Evolutionary conservation across 2,329 filamentous ascomycete genomes (phyloP).

Genomic region (Fusarium subglutinans): DNA sequence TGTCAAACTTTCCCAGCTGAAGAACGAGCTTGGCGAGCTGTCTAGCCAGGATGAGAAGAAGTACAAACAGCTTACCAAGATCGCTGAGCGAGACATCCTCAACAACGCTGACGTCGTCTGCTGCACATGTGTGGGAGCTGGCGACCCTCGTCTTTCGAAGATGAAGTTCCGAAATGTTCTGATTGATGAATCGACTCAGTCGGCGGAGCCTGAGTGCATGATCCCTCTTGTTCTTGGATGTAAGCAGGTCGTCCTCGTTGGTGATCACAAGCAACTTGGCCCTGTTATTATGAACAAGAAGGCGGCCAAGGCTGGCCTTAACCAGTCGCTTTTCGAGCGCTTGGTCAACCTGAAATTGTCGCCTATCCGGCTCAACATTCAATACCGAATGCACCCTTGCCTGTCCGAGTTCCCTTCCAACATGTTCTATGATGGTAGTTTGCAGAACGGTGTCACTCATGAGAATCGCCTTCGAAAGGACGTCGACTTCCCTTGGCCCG

Average conservation of each 20-base stretch:
- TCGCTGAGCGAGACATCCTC: slow-evolving; percentile 93
- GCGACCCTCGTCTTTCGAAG: slow-evolving; percentile 93
- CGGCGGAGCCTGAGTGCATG: slow-evolving; percentile 98
- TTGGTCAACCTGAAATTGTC: slow-evolving; percentile 90
- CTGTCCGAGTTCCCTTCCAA: slow-evolving; percentile 97
- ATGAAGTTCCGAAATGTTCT: slow-evolving; percentile 98
- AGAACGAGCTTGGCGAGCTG: slow-evolving; percentile 88
- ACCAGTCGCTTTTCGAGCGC: slow-evolving; percentile 98
- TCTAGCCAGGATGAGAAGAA: slow-evolving; percentile 98
- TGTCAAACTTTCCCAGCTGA: slow-evolving; percentile 90
- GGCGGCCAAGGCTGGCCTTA: slow-evolving; percentile 94
- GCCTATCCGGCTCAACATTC: slow-evolving; percentile 93
- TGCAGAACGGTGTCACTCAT: slow-evolving; percentile 95
- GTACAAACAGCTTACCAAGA: slow-evolving; percentile 93
- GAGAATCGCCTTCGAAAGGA: slow-evolving; percentile 88
- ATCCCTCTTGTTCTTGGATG: slow-evolving; percentile 96
- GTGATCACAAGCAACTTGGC: slow-evolving; percentile 96
- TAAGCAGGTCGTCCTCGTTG: slow-evolving; percentile 98
- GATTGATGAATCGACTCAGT: slow-evolving; percentile 98
- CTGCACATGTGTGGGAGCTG: slow-evolving; percentile 97
- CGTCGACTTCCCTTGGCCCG: slow-evolving; percentile 98
- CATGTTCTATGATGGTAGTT: slow-evolving; percentile 98
- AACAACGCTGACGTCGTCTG: slow-evolving; percentile 97
- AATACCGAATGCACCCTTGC: slow-evolving; percentile 99
- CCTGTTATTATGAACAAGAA: slow-evolving; percentile 99